Evolutionary conservation across 2,329 filamentous ascomycete species (phyloP).

Genomic region (Dothiorella sarmentorum): DNA sequence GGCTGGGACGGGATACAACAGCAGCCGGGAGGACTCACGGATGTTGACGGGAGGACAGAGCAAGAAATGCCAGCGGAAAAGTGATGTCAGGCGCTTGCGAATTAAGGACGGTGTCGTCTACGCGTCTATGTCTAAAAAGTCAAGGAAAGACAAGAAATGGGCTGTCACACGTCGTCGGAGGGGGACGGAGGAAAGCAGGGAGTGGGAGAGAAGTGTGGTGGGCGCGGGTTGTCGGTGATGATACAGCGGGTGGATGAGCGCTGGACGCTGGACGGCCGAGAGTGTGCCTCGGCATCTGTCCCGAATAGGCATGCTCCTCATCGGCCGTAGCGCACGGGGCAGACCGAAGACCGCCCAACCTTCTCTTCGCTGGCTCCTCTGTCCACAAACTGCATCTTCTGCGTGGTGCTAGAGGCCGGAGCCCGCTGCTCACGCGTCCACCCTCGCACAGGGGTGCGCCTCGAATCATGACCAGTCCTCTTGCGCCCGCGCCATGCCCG

Average conservation of each 20-base stretch:
- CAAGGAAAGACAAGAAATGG: neutral
- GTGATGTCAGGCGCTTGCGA: constrained; percentile 14
- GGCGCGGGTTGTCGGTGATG: no score
- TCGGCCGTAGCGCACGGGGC: constrained; percentile 9
- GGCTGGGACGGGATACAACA: neutral
- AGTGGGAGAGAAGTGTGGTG: neutral
- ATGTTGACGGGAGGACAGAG: neutral
- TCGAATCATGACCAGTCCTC: neutral
- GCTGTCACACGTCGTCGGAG: neutral
- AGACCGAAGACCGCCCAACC: no score
- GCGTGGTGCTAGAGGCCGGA: neutral
- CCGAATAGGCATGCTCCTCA: neutral
- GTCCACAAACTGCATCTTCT: neutral
- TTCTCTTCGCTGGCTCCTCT: no score
- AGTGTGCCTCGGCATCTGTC: constrained; percentile 1
- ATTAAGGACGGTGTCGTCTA: constrained; percentile 2
- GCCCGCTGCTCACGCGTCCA: neutral
- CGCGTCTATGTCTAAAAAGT: constrained; percentile 12
- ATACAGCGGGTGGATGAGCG: neutral
- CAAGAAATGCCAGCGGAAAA: constrained; percentile 6
- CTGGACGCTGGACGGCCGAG: neutral
- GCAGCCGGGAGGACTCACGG: neutral
- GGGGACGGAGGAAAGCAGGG: neutral
- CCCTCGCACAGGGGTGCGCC: neutral
- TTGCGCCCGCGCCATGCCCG: neutral